phyloP scores from a whole-genome alignment of 2,329 filamentous ascomycete genomes.

The Tolypocladium cylindrosporum region DNA sequence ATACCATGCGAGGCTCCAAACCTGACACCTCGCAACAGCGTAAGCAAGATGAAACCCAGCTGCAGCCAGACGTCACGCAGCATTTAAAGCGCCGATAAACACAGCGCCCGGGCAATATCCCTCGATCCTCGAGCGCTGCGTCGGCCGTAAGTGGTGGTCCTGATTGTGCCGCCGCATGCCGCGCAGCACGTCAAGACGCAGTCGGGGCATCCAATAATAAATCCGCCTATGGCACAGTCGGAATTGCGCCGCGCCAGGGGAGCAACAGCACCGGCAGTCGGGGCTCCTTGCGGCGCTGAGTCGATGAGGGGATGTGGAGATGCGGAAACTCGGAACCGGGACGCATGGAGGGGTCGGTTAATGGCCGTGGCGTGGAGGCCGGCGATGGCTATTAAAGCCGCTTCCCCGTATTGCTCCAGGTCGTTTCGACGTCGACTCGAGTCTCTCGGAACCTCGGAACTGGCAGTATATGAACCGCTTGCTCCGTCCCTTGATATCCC shows the following conservation, averaged over 20 bases:
- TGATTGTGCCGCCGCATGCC: constrained; percentile 1
- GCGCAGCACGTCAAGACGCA: not conserved
- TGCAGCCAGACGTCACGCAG: no score
- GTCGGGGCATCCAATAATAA: not conserved
- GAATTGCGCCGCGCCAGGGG: not conserved
- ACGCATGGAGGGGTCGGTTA: not conserved
- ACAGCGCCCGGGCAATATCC: not conserved
- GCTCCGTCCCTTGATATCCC: not conserved
- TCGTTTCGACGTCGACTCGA: no score
- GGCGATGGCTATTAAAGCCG: not conserved
- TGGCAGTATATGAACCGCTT: not conserved
- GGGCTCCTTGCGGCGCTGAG: not conserved
- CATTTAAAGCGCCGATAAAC: no score
- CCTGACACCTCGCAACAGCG: no score
- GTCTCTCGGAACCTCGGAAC: not conserved
- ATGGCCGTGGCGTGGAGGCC: not conserved
- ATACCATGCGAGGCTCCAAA: no score
- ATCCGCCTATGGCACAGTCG: not conserved
- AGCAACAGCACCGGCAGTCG: not conserved
- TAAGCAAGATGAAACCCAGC: no score
- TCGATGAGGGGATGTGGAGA: not conserved
- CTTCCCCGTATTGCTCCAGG: not conserved
- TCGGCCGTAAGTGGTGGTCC: not conserved
- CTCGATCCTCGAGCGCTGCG: not conserved
- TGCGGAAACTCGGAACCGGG: not conserved